These are phyloP conservation scores for Ilyonectria robusta DNA, from an alignment of 2,329 filamentous ascomycete species.

Conservation along the genomic window DNA sequence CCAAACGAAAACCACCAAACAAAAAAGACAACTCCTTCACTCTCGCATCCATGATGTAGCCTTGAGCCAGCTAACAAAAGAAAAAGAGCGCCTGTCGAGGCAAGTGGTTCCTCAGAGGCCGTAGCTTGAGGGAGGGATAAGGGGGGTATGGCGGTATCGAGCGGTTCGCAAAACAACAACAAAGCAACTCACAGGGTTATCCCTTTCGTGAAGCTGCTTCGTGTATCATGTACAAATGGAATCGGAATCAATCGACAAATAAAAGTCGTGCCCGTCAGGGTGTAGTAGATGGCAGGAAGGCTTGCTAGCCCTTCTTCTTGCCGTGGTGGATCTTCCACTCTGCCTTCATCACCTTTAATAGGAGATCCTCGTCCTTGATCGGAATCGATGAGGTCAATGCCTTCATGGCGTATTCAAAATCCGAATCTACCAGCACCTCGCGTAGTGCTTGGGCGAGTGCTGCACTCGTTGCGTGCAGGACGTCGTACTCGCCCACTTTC, in stretches of 20 bases:
- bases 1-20: slow-evolving; percentile 39
- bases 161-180: slow-evolving; percentile 40
- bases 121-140: slow-evolving; percentile 33
- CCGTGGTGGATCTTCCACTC: slow-evolving; percentile 82
- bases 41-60: slow-evolving; percentile 38
- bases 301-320: slow-evolving; percentile 59
- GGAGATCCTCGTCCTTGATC: slow-evolving; percentile 91
- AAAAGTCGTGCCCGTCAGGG: slow-evolving; percentile 31
- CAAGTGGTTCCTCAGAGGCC: slow-evolving; percentile 44
- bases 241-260: slow-evolving; percentile 35
- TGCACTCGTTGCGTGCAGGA: slow-evolving; percentile 90
- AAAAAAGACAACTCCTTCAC: slow-evolving; percentile 42
- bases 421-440: slow-evolving; percentile 89
- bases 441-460: slow-evolving; percentile 92
- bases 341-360: slow-evolving; percentile 90
- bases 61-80: slow-evolving; percentile 37
- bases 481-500: slow-evolving; percentile 74
- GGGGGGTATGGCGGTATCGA: slow-evolving; percentile 41
- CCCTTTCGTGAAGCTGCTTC: slow-evolving; percentile 41
- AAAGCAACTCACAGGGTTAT: slow-evolving; percentile 36
- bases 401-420: slow-evolving; percentile 99
- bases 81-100: slow-evolving; percentile 42
- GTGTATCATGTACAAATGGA: slow-evolving; percentile 37
- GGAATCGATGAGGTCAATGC: slow-evolving; percentile 94
- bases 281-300: slow-evolving; percentile 44